Evolutionary conservation across 768 basidiomycete genomes (phyloP).

Genomic region (Gloeopeniophorella convolvens): DNA sequence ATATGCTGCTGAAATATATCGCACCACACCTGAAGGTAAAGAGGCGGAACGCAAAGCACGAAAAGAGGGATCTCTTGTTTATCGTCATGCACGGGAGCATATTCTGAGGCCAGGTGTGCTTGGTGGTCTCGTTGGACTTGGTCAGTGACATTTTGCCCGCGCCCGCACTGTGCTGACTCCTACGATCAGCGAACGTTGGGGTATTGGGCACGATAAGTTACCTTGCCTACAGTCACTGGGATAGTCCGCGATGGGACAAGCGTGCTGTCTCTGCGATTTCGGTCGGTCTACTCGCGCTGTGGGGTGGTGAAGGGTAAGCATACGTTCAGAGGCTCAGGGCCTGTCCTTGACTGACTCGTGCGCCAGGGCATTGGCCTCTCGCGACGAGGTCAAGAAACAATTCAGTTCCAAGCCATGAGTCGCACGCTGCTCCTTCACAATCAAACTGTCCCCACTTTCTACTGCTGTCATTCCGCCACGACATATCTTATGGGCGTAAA

Average conservation of each 20-base stretch:
- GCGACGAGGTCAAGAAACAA: background rate
- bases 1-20: constrained; percentile 52
- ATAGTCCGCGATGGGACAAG: constrained; percentile 57
- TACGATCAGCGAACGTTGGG: constrained; percentile 51
- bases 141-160: constrained; percentile 33
- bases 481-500: too few relatives aligned
- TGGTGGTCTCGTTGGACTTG: constrained; percentile 53
- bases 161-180: background rate
- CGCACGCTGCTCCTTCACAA: too few relatives aligned
- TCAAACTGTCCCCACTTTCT: too few relatives aligned
- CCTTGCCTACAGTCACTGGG: constrained; percentile 58
- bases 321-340: too few relatives aligned
- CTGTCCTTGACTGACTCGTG: background rate
- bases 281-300: constrained; percentile 53
- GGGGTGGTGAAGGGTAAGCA: constrained; percentile 62
- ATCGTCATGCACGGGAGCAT: constrained; percentile 47
- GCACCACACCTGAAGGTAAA: constrained; percentile 50
- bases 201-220: constrained; percentile 60
- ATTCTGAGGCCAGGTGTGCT: constrained; percentile 59
- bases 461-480: too few relatives aligned
- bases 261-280: constrained; percentile 51
- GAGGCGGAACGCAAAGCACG: constrained; percentile 50
- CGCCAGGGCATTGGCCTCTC: background rate
- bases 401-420: background rate
- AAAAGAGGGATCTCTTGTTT: constrained; percentile 50